Percentiles rank a stretch among this genome's conserved stretches.
These are phyloP conservation scores for Chaetomiaceae sp. DNA, from an alignment of 2,329 filamentous ascomycete genomes.

Conservation along the genomic window DNA sequence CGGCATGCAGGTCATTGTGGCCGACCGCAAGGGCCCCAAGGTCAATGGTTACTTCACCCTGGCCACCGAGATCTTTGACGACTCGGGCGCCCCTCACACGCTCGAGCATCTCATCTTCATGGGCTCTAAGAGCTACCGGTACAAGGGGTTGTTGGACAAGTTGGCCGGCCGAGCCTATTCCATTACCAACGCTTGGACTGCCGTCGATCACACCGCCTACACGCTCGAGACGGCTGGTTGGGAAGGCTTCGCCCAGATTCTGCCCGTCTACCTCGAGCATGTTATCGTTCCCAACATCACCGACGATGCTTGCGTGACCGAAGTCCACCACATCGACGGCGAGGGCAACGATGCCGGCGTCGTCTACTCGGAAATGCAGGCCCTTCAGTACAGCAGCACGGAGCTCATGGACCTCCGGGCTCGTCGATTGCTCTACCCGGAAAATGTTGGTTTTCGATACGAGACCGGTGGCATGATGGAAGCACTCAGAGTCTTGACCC, in stretches of 20 bases:
- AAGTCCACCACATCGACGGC: slow-evolving; percentile 93
- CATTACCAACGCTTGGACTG: slow-evolving; percentile 94
- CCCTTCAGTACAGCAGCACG: slow-evolving; percentile 74
- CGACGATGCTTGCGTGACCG: slow-evolving; percentile 87
- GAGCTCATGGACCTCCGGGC: slow-evolving; percentile 86
- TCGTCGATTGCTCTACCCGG: slow-evolving; percentile 76
- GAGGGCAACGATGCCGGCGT: slow-evolving; percentile 93
- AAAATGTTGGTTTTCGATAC: slow-evolving; percentile 88
- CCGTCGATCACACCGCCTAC: slow-evolving; percentile 93
- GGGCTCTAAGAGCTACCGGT: slow-evolving; percentile 89
- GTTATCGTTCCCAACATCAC: slow-evolving; percentile 87
- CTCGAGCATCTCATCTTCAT: slow-evolving; percentile 81
- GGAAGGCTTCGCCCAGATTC: slow-evolving; percentile 92
- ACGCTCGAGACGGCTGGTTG: slow-evolving; percentile 92
- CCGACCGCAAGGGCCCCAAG: slow-evolving; percentile 91
- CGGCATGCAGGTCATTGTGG: slow-evolving; percentile 89
- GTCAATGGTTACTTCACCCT: slow-evolving; percentile 91
- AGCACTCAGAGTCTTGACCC: slow-evolving; percentile 76
- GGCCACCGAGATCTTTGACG: slow-evolving; percentile 95
- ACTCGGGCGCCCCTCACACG: slow-evolving; percentile 87
- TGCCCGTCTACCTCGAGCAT: slow-evolving; percentile 94
- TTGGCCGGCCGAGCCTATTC: slow-evolving; percentile 91
- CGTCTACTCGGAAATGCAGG: slow-evolving; percentile 99
- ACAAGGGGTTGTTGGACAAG: slow-evolving; percentile 93
- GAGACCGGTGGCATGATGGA: slow-evolving; percentile 99